Evolutionary conservation across 441 rosid species (phyloP).

Genomic region (Heliophila coronopifolia): DNA sequence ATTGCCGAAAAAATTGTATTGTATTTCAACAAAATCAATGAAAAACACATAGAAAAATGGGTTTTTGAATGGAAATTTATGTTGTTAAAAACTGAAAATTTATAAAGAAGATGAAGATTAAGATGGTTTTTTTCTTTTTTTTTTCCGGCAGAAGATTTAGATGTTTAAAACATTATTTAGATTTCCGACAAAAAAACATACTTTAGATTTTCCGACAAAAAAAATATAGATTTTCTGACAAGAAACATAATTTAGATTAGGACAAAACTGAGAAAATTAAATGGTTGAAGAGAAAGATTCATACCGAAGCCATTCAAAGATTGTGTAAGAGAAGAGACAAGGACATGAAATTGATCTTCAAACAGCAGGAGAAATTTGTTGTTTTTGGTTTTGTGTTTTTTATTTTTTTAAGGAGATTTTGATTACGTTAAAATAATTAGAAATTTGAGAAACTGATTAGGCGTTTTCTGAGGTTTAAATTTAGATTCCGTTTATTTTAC

Average conservation of each 20-base stretch:
- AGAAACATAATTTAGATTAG: too few species aligned
- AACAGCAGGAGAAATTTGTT: neutral
- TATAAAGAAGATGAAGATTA: too few species aligned
- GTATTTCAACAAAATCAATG: neutral
- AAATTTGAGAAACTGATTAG: slow-evolving; percentile 8
- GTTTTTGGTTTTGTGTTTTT: neutral
- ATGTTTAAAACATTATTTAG: too few species aligned
- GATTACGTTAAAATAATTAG: slow-evolving; percentile 4
- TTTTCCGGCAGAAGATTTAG: too few species aligned
- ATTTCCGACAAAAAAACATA: too few species aligned
- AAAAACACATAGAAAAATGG: neutral
- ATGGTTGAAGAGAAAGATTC: slow-evolving; percentile 6
- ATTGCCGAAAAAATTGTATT: too few species aligned
- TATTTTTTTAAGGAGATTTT: neutral
- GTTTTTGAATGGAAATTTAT: too few species aligned
- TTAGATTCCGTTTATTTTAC: slow-evolving; percentile 13
- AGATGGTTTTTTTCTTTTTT: too few species aligned
- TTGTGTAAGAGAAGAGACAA: neutral
- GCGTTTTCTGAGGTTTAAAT: slow-evolving; percentile 24
- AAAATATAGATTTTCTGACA: too few species aligned
- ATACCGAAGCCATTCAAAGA: slow-evolving; percentile 34
- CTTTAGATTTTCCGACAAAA: too few species aligned
- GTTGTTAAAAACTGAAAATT: too few species aligned
- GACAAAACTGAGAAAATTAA: too few species aligned
- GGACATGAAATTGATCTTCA: slow-evolving; percentile 14